Percentiles rank a stretch among this genome's conserved stretches.
Conservation (phyloP, 2,329 filamentous ascomycete genomes). For the Sclerotinia subarctica region DNA sequence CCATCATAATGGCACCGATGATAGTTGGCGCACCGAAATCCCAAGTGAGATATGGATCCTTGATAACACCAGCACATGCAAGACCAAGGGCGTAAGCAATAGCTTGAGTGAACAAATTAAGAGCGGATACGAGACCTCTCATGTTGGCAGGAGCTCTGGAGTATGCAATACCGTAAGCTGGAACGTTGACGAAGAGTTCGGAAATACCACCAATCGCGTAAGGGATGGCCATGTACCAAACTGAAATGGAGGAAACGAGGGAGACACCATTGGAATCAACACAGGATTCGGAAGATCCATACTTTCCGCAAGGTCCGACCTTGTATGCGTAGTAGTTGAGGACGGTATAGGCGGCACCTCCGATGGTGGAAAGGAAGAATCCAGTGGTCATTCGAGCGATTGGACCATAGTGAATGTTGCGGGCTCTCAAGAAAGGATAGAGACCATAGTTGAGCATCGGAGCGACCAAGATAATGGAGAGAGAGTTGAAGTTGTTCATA, state of each 20-base stretch:
- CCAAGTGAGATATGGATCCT: slow-evolving; percentile 50
- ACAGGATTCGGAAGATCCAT: slow-evolving; percentile 32
- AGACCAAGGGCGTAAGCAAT: slow-evolving; percentile 48
- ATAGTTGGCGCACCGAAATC: slow-evolving; percentile 50
- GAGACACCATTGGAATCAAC: slow-evolving; percentile 29
- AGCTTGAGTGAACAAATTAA: slow-evolving; percentile 49
- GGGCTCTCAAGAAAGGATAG: slow-evolving; percentile 64
- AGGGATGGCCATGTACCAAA: slow-evolving; percentile 56
- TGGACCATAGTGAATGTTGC: slow-evolving; percentile 64
- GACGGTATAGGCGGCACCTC: slow-evolving; percentile 55
- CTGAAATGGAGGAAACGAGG: slow-evolving; percentile 42
- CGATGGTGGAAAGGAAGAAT: slow-evolving; percentile 61
- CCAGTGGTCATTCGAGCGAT: slow-evolving; percentile 72
- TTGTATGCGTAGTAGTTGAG: slow-evolving; percentile 63
- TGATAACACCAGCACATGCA: slow-evolving; percentile 46
- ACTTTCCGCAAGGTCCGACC: slow-evolving; percentile 54
- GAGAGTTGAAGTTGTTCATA: slow-evolving; percentile 71
- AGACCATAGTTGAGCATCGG: slow-evolving; percentile 64
- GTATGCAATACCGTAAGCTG: slow-evolving; percentile 52
- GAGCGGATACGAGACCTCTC: slow-evolving; percentile 49
- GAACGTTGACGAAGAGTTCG: slow-evolving; percentile 51
- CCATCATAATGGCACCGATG: slow-evolving; percentile 44
- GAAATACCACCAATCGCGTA: slow-evolving; percentile 51
- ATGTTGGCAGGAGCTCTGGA: slow-evolving; percentile 50
- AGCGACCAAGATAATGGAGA: slow-evolving; percentile 71